phyloP scores from a whole-genome alignment of 768 basidiomycete genomes.

The Cystobasidium ongulense region DNA sequence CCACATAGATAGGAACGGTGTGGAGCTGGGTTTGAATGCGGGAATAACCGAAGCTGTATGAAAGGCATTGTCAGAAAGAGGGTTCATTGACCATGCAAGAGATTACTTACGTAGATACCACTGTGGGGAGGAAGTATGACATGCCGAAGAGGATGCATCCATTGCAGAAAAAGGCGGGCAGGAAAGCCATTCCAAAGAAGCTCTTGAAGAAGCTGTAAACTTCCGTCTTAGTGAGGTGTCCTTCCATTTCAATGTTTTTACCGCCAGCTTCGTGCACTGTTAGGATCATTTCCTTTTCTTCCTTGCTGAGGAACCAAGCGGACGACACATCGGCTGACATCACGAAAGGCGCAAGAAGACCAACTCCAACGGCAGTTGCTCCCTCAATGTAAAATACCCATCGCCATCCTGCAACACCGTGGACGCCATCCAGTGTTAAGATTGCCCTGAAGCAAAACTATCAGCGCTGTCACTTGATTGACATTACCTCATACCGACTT shows the following conservation, averaged over 20 bases:
- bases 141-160: not conserved
- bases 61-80: not conserved
- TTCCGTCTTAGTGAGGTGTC: not conserved
- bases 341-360: not conserved
- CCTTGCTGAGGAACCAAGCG: not conserved
- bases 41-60: not conserved
- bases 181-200: not conserved
- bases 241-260: not conserved
- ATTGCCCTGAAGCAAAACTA: not conserved
- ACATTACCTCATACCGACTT: not conserved
- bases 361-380: not conserved
- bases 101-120: not conserved
- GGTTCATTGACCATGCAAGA: not conserved
- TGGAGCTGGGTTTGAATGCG: not conserved
- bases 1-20: constrained; percentile 1
- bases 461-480: not conserved
- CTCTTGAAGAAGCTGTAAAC: constrained; percentile 1
- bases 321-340: not conserved
- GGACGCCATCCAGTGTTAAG: not conserved
- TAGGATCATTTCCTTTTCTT: not conserved
- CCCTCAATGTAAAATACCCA: not conserved
- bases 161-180: not conserved
- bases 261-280: not conserved
- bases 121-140: constrained; percentile 1
- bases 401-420: not conserved